Evolutionary conservation across 768 basidiomycete species (phyloP), one percentile per base, ranked within the genome.

Genomic region (Suillus weaverae): DNA sequence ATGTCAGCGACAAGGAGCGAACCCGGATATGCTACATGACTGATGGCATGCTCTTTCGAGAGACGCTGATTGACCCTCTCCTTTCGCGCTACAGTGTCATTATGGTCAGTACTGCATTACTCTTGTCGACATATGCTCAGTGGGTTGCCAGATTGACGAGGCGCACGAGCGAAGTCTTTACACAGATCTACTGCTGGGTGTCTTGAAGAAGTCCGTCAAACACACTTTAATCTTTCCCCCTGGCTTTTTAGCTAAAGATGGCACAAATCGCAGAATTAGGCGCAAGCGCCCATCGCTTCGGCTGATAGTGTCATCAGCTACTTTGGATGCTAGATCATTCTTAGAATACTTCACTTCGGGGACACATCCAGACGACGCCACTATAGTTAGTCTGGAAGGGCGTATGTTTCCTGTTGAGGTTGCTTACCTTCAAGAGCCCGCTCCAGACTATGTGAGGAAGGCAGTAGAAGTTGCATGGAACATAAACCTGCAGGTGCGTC

Each of bases 131-230:
- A 48, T 30, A 63, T 39, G 16, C 41, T 59, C 39, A 39, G 35
- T 41, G 46, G 44, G 9, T 32, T 48, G 10, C 39, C 69, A 97
- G 95, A 89, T 99, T 55, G 97, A 99, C 70, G 97, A 99, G 80
- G 97, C 95, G 0, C 97, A 99, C 74, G 97, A 99, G 73, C 83
- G 97, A 39, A 94, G 94, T 71, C 82, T 94, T n/a, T 97, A 98
- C 74, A 98, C 96, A 1, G 97, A 99, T 74, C 79, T 99, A 11
- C 79, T 99, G 2, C 82, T 99, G 1, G 97, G 97, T 0, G 79
- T 98, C 20, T 78, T 99, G 55, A 97, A 97, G 81, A 99, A 99
- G 96, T 96, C 53, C 41, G 81, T 69, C 9, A 30, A 20, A 53
- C 33, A 51, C 32, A 22, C 30, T 43, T 53, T 22, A 38, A 14